Evolutionary conservation across 2,329 filamentous ascomycete species (phyloP).

Genomic region (Aureobasidium sp.): DNA sequence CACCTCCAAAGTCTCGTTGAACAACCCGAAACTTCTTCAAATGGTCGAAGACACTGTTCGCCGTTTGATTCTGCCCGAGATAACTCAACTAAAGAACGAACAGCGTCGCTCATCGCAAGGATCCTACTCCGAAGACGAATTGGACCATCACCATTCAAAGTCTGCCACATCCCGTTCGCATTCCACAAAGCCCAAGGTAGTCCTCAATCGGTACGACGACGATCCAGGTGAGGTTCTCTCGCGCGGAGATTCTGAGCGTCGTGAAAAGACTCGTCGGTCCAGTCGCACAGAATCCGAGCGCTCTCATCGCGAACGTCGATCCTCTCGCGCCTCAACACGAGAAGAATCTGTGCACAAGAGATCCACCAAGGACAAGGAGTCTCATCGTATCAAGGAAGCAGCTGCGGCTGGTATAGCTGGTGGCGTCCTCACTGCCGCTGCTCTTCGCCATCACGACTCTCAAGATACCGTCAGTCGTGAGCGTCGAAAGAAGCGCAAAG

Average conservation of each 20-base stretch:
- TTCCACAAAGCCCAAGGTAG: slow-evolving; percentile 52
- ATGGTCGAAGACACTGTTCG: slow-evolving; percentile 92
- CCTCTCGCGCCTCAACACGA: slow-evolving; percentile 15
- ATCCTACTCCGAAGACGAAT: slow-evolving; percentile 48
- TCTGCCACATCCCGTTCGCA: slow-evolving; percentile 56
- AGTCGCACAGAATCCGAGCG: slow-evolving; percentile 40
- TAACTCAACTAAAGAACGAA: slow-evolving; percentile 85
- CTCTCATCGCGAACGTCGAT: slow-evolving; percentile 16
- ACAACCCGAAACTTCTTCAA: slow-evolving; percentile 83
- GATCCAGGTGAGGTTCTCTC: slow-evolving; percentile 53
- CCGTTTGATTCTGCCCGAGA: slow-evolving; percentile 79
- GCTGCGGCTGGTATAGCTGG: slow-evolving; percentile 50
- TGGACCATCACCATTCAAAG: slow-evolving; percentile 51
- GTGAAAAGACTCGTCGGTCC: slow-evolving; percentile 47
- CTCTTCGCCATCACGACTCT: slow-evolving; percentile 59
- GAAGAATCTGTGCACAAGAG: slow-evolving; percentile 31
- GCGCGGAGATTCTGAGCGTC: slow-evolving; percentile 44
- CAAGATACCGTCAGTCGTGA: slow-evolving; percentile 45
- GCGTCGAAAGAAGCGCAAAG: slow-evolving; percentile 41
- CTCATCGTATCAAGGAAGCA: slow-evolving; percentile 40
- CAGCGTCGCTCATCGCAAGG: slow-evolving; percentile 65
- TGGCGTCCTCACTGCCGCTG: slow-evolving; percentile 54
- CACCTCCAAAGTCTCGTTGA: slow-evolving; percentile 61
- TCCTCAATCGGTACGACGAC: slow-evolving; percentile 51
- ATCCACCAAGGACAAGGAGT: slow-evolving; percentile 44